phyloP scores from a whole-genome alignment of 345 rosid genomes.

The Eucalyptus fibrosa region DNA sequence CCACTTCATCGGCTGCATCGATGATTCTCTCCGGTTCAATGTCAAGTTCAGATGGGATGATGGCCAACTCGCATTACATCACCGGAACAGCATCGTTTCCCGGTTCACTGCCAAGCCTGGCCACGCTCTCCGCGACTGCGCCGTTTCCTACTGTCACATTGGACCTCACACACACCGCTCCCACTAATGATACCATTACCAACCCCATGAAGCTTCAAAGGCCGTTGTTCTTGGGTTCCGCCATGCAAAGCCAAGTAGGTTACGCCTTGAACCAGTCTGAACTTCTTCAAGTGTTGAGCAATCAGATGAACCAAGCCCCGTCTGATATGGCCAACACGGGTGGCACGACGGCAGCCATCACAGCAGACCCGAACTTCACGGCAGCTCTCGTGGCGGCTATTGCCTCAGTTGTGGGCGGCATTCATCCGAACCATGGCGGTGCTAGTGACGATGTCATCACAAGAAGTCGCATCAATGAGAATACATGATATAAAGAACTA shows the following conservation, averaged over 20 bases:
- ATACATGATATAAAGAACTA: neutral
- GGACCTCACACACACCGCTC: slow-evolving; percentile 28
- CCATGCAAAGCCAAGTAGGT: neutral
- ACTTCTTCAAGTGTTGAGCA: slow-evolving; percentile 1
- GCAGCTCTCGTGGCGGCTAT: slow-evolving; percentile 45
- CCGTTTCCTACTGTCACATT: slow-evolving; percentile 44
- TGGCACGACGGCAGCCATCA: slow-evolving; percentile 28
- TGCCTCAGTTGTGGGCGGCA: slow-evolving; percentile 18
- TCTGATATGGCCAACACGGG: neutral
- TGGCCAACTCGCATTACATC: slow-evolving; percentile 5
- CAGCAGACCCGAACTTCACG: slow-evolving; percentile 39
- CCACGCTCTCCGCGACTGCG: slow-evolving; percentile 36
- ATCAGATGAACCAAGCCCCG: slow-evolving; percentile 9
- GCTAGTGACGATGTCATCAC: neutral
- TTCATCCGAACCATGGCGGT: neutral
- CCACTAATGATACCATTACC: neutral
- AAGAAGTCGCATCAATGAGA: neutral
- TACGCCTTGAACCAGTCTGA: slow-evolving; percentile 1
- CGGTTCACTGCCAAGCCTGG: slow-evolving; percentile 15
- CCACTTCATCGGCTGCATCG: slow-evolving; percentile 36
- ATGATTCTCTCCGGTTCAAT: slow-evolving; percentile 44
- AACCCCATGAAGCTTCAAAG: neutral
- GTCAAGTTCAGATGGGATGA: slow-evolving; percentile 23
- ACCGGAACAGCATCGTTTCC: slow-evolving; percentile 13
- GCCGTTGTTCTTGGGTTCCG: neutral